These are phyloP conservation scores for Colletotrichum coccodes DNA, from an alignment of 2,329 filamentous ascomycete genomes.

Conservation along the genomic window DNA sequence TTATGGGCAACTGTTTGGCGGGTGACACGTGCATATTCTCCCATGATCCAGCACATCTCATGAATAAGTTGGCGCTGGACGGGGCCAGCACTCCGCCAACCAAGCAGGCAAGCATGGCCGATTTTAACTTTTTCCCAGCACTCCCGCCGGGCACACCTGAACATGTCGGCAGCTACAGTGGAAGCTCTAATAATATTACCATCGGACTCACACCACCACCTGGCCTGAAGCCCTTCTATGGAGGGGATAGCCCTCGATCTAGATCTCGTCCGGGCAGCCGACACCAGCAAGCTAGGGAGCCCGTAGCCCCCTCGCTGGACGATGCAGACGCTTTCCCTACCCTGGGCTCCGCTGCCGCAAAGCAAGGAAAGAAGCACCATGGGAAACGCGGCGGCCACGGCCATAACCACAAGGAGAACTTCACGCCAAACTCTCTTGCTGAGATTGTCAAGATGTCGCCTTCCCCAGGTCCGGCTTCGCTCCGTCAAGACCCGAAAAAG, in stretches of 20 bases:
- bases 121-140: slow-evolving; percentile 86
- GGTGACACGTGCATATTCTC: slow-evolving; percentile 97
- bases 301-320: slow-evolving; percentile 81
- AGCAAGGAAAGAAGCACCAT: slow-evolving; percentile 90
- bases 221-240: slow-evolving; percentile 72
- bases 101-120: slow-evolving; percentile 75
- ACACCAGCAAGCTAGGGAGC: slow-evolving; percentile 72
- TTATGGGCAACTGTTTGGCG: slow-evolving; percentile 94
- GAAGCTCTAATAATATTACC: slow-evolving; percentile 63
- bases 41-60: slow-evolving; percentile 88
- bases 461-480: slow-evolving; percentile 75
- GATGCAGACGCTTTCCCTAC: slow-evolving; percentile 96
- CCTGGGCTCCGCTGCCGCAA: slow-evolving; percentile 79
- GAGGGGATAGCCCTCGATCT: slow-evolving; percentile 72
- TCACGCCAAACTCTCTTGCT: slow-evolving; percentile 80
- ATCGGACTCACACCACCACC: slow-evolving; percentile 73
- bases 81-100: slow-evolving; percentile 74
- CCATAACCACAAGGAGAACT: slow-evolving; percentile 74
- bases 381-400: slow-evolving; percentile 89
- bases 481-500: slow-evolving; percentile 69
- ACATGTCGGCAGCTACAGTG: slow-evolving; percentile 62
- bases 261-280: slow-evolving; percentile 88
- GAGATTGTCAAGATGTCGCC: slow-evolving; percentile 97
- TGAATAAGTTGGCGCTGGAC: slow-evolving; percentile 83
- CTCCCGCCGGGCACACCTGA: slow-evolving; percentile 72